Percentiles rank a stretch among this genome's conserved stretches.
Evolutionary conservation across 352 stramenopile genomes (phyloP).

Genomic region (Phytophthora uliginosa): DNA sequence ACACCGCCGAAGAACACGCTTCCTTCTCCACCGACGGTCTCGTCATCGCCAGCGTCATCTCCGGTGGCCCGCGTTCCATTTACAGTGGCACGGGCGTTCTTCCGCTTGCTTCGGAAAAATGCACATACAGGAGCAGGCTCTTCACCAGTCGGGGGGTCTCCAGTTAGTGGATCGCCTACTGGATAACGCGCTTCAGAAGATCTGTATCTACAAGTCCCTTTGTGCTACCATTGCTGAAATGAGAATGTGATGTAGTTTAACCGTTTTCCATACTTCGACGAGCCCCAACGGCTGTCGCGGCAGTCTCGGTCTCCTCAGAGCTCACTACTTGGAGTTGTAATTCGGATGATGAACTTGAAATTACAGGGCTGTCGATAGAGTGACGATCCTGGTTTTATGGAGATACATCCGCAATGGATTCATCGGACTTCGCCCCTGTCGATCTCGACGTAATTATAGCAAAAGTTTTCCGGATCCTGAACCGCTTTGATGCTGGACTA

Average conservation of each 20-base stretch:
- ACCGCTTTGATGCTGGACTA: background rate
- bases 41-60: conserved; percentile 34
- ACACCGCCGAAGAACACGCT: conserved; percentile 23
- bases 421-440: background rate
- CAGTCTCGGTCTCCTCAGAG: no score
- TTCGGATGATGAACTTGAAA: background rate
- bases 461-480: conserved; percentile 1
- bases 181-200: conserved; percentile 9
- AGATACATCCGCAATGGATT: background rate
- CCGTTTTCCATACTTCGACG: conserved; percentile 1
- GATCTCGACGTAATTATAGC: background rate
- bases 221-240: conserved; percentile 14
- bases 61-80: conserved; percentile 59
- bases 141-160: conserved; percentile 23
- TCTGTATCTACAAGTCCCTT: conserved; percentile 31
- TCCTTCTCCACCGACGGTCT: conserved; percentile 31
- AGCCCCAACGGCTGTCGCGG: no score
- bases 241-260: conserved; percentile 40
- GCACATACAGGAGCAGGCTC: conserved; percentile 19
- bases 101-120: conserved; percentile 66
- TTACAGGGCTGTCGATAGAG: background rate
- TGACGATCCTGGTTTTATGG: background rate
- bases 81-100: conserved; percentile 76
- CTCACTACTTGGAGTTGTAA: no score
- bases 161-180: conserved; percentile 11